phyloP scores from a whole-genome alignment of 2,329 filamentous ascomycete genomes.

The Plenodomus tracheiphilus region DNA sequence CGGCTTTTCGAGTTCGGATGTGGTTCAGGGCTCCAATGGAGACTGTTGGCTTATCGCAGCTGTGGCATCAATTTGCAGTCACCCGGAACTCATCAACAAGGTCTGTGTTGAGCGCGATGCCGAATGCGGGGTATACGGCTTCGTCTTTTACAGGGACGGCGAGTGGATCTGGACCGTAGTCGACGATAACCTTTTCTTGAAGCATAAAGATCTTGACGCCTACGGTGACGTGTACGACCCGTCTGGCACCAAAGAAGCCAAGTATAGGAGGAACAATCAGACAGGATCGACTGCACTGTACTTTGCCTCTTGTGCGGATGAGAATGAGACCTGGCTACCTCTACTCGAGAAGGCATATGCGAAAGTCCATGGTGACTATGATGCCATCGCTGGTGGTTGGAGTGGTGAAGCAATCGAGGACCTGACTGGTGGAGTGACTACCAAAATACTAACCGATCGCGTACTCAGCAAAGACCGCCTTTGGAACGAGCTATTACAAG shows the following conservation, averaged over 20 bases:
- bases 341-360: conserved; percentile 82
- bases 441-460: conserved; percentile 67
- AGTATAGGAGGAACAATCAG: conserved; percentile 69
- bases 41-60: conserved; percentile 88
- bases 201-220: conserved; percentile 75
- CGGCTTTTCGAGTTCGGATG: conserved; percentile 73
- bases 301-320: conserved; percentile 73
- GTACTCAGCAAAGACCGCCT: conserved; percentile 78
- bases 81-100: conserved; percentile 68
- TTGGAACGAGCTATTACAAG: conserved; percentile 76
- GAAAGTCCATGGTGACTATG: conserved; percentile 81
- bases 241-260: conserved; percentile 56
- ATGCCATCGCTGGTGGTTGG: conserved; percentile 71
- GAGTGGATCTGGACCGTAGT: conserved; percentile 86
- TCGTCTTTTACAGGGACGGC: conserved; percentile 71
- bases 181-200: conserved; percentile 86
- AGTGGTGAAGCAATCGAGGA: conserved; percentile 59
- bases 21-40: conserved; percentile 75
- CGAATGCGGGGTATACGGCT: conserved; percentile 79
- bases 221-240: conserved; percentile 70
- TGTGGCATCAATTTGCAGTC: conserved; percentile 74
- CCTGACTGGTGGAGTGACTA: conserved; percentile 69
- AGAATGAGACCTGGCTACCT: conserved; percentile 81
- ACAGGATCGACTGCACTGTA: conserved; percentile 76
- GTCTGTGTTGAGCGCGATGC: conserved; percentile 75